Evolutionary conservation across 1,139 yeast species (phyloP).

Genomic region (Magnusiomyces tetraspermus): DNA sequence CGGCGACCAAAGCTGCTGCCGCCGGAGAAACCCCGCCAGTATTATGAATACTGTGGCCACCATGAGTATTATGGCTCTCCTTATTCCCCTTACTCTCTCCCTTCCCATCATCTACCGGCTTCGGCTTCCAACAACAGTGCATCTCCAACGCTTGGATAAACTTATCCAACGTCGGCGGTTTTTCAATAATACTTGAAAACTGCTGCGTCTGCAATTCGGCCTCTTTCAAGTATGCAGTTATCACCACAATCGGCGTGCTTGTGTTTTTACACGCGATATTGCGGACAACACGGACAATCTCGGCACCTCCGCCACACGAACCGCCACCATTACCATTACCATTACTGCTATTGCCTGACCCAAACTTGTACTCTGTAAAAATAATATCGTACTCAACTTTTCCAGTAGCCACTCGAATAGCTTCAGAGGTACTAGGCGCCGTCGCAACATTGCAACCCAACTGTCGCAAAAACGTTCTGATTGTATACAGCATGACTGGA

Average conservation of each 20-base stretch:
- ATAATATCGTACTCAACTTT: conserved; percentile 78
- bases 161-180: conserved; percentile 51
- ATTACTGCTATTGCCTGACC: conserved; percentile 47
- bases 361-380: conserved; percentile 61
- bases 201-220: conserved; percentile 37
- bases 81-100: too few relatives aligned
- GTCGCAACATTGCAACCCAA: conserved; percentile 77
- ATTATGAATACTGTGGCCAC: too few relatives aligned
- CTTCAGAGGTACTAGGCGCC: conserved; percentile 72
- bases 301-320: conserved; percentile 41
- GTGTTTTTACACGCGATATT: conserved; percentile 70
- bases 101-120: too few relatives aligned
- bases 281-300: conserved; percentile 67
- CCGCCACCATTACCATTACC: too few relatives aligned
- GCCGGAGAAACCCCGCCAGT: too few relatives aligned
- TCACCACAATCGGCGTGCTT: conserved; percentile 66
- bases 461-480: conserved; percentile 54
- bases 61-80: too few relatives aligned
- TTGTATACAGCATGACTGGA: conserved; percentile 67
- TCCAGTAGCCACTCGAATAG: conserved; percentile 73
- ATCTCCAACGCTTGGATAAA: conserved; percentile 30
- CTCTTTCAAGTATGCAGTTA: conserved; percentile 65
- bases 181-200: conserved; percentile 69
- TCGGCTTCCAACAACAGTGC: conserved; percentile 29
- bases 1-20: background rate